Conservation (phyloP, 306 rosid species). For the Trifolium fragiferum region DNA sequence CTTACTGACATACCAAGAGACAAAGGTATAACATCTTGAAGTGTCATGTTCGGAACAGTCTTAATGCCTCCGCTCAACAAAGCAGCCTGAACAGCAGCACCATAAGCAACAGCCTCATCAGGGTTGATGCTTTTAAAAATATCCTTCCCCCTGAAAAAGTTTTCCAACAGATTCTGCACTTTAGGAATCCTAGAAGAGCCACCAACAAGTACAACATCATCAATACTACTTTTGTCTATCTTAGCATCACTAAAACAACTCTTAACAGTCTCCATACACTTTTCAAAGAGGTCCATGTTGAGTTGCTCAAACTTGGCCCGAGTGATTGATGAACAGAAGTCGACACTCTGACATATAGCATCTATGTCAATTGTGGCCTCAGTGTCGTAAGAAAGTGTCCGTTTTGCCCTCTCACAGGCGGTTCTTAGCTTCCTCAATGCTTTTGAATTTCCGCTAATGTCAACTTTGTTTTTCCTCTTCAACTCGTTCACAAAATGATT, state of each 20-base stretch:
- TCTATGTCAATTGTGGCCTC: not conserved
- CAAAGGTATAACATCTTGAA: not conserved
- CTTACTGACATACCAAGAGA: not conserved
- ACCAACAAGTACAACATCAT: conserved; percentile 7
- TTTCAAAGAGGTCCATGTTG: not conserved
- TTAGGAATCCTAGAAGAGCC: conserved; percentile 22
- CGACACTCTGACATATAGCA: not conserved
- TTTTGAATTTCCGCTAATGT: not conserved
- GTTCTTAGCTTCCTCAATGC: not conserved
- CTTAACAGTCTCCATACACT: not conserved
- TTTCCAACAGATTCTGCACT: not conserved
- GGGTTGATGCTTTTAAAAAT: not conserved
- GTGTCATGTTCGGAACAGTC: not conserved
- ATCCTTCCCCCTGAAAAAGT: not conserved
- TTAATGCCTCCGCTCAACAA: not conserved
- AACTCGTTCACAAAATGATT: not conserved
- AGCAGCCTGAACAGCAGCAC: conserved; percentile 19
- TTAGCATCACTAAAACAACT: not conserved
- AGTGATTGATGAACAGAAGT: not conserved
- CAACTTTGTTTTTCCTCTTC: not conserved
- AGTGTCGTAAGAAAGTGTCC: not conserved
- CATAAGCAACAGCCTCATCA: conserved; percentile 28
- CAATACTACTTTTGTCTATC: not conserved
- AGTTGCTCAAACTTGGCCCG: conserved; percentile 13
- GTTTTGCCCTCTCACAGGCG: not conserved